phyloP scores from a whole-genome alignment of 2,329 filamentous ascomycete genomes.

The Elsinoe necatrix region DNA sequence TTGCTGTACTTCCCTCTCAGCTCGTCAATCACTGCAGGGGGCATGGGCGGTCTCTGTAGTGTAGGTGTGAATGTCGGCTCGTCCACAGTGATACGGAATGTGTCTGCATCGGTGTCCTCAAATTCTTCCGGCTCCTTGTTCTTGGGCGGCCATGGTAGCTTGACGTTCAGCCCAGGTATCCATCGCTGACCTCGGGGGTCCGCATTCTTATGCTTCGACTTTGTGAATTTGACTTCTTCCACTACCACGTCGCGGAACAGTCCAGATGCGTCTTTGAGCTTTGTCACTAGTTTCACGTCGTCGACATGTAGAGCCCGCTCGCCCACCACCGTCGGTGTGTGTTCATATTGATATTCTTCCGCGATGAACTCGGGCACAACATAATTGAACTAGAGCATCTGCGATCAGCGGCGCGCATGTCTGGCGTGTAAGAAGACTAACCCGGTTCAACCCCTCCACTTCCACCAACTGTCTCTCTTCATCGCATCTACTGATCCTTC shows the following conservation, averaged over 20 bases:
- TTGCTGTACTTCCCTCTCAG: constrained; percentile 72
- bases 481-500: constrained; percentile 53
- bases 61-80: constrained; percentile 68
- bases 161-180: constrained; percentile 61
- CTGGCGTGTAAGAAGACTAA: constrained; percentile 19
- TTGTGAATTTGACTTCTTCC: constrained; percentile 51
- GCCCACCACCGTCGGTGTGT: constrained; percentile 4
- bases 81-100: constrained; percentile 66
- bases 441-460: constrained; percentile 36
- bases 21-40: constrained; percentile 70
- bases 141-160: constrained; percentile 65
- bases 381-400: constrained; percentile 37
- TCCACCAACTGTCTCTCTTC: constrained; percentile 28
- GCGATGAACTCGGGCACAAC: constrained; percentile 36
- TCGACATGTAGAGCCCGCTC: constrained; percentile 52
- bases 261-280: constrained; percentile 59
- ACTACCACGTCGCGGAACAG: constrained; percentile 66
- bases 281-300: constrained; percentile 72
- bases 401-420: neutral
- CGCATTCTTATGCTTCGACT: constrained; percentile 40
- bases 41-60: constrained; percentile 69
- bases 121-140: constrained; percentile 37
- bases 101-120: constrained; percentile 58
- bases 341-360: constrained; percentile 25
- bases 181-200: constrained; percentile 38